phyloP scores from a whole-genome alignment of 2,329 filamentous ascomycete species.

The Bisporella sp. region DNA sequence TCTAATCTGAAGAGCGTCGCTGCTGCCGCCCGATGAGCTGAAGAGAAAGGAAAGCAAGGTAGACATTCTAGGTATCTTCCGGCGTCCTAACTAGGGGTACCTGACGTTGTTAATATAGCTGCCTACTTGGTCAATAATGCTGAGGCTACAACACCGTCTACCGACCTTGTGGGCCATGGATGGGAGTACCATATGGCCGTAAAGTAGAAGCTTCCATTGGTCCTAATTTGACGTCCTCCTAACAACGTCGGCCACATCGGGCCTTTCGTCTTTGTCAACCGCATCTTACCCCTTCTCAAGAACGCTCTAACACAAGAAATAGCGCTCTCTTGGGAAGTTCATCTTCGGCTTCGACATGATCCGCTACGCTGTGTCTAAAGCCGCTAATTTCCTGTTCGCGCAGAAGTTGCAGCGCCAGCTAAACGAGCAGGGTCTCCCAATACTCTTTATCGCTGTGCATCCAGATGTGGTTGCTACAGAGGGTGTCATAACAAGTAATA shows the following conservation, averaged over 20 bases:
- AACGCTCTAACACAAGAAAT: too few relatives aligned
- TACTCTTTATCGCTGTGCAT: slow-evolving; percentile 1
- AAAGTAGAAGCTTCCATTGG: background rate
- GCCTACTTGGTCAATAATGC: background rate
- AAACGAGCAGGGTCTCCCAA: slow-evolving; percentile 1
- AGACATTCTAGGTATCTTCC: slow-evolving; percentile 21
- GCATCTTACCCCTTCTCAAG: too few relatives aligned
- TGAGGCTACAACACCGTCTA: background rate
- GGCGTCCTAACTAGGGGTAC: background rate
- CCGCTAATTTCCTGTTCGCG: background rate
- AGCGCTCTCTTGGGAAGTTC: background rate
- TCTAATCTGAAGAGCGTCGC: slow-evolving; percentile 13
- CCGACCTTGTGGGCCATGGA: background rate
- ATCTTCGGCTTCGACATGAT: background rate
- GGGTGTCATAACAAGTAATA: background rate
- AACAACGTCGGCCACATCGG: background rate
- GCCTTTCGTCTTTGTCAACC: too few relatives aligned
- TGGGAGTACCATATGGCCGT: too few relatives aligned
- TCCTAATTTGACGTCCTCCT: background rate
- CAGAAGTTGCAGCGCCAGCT: slow-evolving; percentile 1
- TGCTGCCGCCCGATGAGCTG: slow-evolving; percentile 15
- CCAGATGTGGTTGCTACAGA: slow-evolving; percentile 1
- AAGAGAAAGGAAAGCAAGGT: slow-evolving; percentile 16
- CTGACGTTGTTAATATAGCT: background rate
- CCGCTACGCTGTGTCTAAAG: background rate